Percentiles rank a stretch among this genome's conserved stretches.
These are phyloP conservation scores for Xylaria sp. DNA, from an alignment of 2,329 filamentous ascomycete genomes.

Conservation along the genomic window DNA sequence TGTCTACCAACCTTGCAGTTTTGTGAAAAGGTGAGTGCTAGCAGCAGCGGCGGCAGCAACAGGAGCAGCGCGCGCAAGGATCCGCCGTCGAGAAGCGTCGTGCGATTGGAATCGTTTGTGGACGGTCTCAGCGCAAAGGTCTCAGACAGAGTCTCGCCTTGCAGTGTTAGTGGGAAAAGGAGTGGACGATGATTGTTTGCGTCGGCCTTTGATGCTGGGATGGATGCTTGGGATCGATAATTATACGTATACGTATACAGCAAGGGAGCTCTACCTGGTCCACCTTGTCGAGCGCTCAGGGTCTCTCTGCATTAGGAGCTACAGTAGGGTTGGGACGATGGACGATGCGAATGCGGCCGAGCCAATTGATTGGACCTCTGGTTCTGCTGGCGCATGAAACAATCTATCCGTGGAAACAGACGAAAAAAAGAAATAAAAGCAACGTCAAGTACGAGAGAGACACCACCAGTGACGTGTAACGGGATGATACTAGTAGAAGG, in stretches of 20 bases:
- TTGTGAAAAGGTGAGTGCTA: slow-evolving; percentile 3
- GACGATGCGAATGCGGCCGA: slow-evolving; percentile 27
- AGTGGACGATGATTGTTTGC: slow-evolving; percentile 23
- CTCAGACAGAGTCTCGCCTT: slow-evolving; percentile 36
- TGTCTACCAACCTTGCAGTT: slow-evolving; percentile 26
- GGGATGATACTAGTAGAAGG: not conserved
- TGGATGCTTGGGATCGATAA: slow-evolving; percentile 27
- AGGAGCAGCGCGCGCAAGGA: slow-evolving; percentile 13
- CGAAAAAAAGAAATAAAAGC: slow-evolving; percentile 13
- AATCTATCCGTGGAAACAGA: slow-evolving; percentile 22
- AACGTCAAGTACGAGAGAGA: slow-evolving; percentile 20
- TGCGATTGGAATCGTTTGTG: slow-evolving; percentile 25
- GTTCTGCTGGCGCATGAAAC: slow-evolving; percentile 32
- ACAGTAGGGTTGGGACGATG: slow-evolving; percentile 20
- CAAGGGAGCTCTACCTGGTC: slow-evolving; percentile 15
- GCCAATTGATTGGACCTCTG: slow-evolving; percentile 31
- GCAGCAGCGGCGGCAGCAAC: not conserved
- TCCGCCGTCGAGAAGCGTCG: slow-evolving; percentile 3
- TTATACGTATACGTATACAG: slow-evolving; percentile 5
- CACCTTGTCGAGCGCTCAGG: slow-evolving; percentile 28
- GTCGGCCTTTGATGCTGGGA: not conserved
- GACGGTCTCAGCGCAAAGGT: slow-evolving; percentile 33
- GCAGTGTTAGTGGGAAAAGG: slow-evolving; percentile 24
- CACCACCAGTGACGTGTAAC: slow-evolving; percentile 33
- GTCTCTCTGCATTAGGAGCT: slow-evolving; percentile 32